Percentiles rank a stretch among this genome's conserved stretches.
Conservation (phyloP, 148 eudicot genomes). For the Silene uniflora region DNA sequence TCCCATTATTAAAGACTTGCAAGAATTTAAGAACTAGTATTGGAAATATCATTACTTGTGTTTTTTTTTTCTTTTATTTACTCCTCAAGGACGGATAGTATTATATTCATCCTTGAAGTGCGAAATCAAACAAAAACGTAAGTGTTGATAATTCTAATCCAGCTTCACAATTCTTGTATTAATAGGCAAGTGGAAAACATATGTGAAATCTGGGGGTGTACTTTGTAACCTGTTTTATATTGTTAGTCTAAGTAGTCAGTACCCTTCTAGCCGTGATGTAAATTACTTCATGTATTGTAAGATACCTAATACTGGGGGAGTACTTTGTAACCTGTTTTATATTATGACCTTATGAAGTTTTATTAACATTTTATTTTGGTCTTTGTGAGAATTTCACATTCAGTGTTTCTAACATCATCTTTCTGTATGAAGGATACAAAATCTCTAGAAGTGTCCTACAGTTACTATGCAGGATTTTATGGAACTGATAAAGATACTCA, state of each 20-base stretch:
- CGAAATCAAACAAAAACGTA: not conserved
- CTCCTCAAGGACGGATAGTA: not conserved
- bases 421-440: conserved; percentile 42
- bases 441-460: conserved; percentile 49
- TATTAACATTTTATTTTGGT: not conserved
- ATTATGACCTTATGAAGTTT: no score
- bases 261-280: not conserved
- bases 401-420: not conserved
- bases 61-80: no score
- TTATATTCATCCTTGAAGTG: not conserved
- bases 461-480: conserved; percentile 63
- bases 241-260: not conserved
- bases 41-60: not conserved
- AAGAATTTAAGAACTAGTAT: not conserved
- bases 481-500: conserved; percentile 68
- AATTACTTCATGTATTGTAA: no score
- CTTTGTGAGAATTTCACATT: conserved; percentile 1
- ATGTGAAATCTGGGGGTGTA: not conserved
- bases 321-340: no score
- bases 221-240: not conserved
- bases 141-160: not conserved
- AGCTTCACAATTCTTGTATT: not conserved
- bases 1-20: not conserved
- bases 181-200: not conserved
- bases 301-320: no score